phyloP scores from a whole-genome alignment of 345 rosid genomes.

The Ceriops decandra region DNA sequence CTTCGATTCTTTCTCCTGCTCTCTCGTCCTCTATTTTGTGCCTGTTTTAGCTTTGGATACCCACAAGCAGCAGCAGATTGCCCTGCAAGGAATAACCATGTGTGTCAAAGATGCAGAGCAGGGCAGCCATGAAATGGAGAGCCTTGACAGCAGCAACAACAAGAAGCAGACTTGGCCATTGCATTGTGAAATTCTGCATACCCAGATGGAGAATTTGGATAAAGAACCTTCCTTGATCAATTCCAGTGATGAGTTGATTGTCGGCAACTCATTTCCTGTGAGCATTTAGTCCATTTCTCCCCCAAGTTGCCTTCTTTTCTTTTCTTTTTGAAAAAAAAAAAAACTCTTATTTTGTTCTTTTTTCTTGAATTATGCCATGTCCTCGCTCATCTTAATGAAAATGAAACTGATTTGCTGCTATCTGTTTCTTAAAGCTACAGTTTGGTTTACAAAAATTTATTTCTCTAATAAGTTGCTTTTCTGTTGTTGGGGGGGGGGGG shows the following conservation, averaged over 20 bases:
- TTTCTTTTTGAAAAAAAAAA: not conserved
- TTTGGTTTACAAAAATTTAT: no score
- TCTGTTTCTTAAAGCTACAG: no score
- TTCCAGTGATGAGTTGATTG: constrained; percentile 25
- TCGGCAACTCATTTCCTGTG: constrained; percentile 40
- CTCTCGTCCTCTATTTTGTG: not conserved
- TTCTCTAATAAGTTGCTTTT: no score
- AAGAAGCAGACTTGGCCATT: constrained; percentile 31
- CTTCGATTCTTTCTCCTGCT: constrained; percentile 14
- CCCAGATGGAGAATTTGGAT: constrained; percentile 46
- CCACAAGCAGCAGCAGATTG: constrained; percentile 6
- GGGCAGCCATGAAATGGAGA: constrained; percentile 32
- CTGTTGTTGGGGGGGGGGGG: no score
- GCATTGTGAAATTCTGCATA: constrained; percentile 36
- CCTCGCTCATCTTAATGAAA: no score
- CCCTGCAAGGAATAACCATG: constrained; percentile 27
- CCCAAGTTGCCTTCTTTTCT: not conserved
- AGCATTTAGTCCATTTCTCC: constrained; percentile 7
- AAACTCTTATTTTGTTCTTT: not conserved
- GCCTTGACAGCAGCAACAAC: not conserved
- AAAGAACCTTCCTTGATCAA: constrained; percentile 30
- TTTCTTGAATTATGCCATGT: no score
- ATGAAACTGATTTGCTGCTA: no score
- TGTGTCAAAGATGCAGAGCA: constrained; percentile 48
- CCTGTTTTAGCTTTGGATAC: constrained; percentile 26